Conservation (phyloP, 1,284 basidiomycete genomes). For the Calocybe gambosa region DNA sequence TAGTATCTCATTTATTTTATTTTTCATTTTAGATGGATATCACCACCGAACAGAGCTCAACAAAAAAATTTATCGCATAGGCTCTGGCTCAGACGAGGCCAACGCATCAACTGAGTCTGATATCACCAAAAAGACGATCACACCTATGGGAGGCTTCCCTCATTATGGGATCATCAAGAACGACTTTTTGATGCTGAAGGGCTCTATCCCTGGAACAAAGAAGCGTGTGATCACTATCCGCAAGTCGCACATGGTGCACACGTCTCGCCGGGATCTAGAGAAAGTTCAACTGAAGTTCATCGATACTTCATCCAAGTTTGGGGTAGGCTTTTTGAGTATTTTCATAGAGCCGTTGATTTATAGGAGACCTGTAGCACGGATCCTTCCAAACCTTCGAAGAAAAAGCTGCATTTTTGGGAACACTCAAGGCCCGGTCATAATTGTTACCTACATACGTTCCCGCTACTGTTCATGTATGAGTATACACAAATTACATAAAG, state of each 20-base stretch:
- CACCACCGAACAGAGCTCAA: conserved; percentile 98
- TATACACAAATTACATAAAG: too few relatives aligned
- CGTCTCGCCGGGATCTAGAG: conserved; percentile 86
- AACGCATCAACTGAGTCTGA: conserved; percentile 95
- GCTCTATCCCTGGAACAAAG: conserved; percentile 91
- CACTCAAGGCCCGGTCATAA: conserved; percentile 77
- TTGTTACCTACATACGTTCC: conserved; percentile 20
- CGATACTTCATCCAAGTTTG: conserved; percentile 95
- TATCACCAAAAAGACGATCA: conserved; percentile 92
- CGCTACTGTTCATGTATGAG: too few relatives aligned
- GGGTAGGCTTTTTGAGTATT: conserved; percentile 43
- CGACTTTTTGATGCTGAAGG: conserved; percentile 96
- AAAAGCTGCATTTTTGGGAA: conserved; percentile 92
- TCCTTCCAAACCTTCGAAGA: conserved; percentile 95
- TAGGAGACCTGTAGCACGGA: conserved; percentile 57
- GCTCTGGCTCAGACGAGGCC: conserved; percentile 70
- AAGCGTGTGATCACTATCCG: conserved; percentile 96
- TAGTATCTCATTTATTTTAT: conserved; percentile 3
- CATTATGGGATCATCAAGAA: conserved; percentile 99
- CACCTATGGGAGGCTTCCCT: conserved; percentile 98
- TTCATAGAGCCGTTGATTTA: conserved; percentile 15
- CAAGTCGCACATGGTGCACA: conserved; percentile 85
- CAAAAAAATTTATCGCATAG: conserved; percentile 99
- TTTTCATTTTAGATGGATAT: conserved; percentile 73
- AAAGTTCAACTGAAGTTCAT: conserved; percentile 99